phyloP scores from a whole-genome alignment of 148 eudicot genomes.

The Diospyros lotus region DNA sequence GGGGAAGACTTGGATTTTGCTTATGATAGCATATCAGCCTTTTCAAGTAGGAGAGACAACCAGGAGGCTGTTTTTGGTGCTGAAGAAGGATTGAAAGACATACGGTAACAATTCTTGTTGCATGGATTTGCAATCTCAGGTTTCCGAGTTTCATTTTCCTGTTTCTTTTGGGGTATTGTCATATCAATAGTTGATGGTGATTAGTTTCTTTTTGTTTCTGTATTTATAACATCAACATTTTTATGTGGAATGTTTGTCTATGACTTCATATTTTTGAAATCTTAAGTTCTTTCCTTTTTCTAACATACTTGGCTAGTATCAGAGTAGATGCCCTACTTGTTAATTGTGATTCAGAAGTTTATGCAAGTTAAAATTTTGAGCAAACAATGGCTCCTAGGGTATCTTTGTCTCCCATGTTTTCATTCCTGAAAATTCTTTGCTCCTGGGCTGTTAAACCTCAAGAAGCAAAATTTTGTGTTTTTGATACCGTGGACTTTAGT shows the following conservation, averaged over 20 bases:
- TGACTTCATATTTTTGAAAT: not conserved
- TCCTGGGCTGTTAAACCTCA: not conserved
- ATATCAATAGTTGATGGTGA: not conserved
- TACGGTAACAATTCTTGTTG: slow-evolving; percentile 41
- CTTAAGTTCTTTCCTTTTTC: not conserved
- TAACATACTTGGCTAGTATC: not conserved
- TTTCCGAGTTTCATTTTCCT: not conserved
- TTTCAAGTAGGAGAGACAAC: slow-evolving; percentile 86
- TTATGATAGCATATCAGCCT: slow-evolving; percentile 92
- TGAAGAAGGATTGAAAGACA: slow-evolving; percentile 95
- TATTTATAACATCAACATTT: not conserved
- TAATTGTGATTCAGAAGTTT: not conserved
- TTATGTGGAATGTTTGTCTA: slow-evolving; percentile 1
- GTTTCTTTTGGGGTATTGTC: not conserved
- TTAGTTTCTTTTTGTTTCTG: not conserved
- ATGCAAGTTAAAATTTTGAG: not conserved
- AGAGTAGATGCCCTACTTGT: not conserved
- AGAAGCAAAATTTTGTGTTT: not conserved
- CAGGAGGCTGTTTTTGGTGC: slow-evolving; percentile 98
- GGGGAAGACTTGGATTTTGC: slow-evolving; percentile 31
- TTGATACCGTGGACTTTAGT: not conserved
- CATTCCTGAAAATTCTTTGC: not conserved
- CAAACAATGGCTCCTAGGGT: not conserved
- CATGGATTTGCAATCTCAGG: not conserved
- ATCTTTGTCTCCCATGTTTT: not conserved